These are phyloP conservation scores for Saccharomyces jurei DNA, from an alignment of 805 yeast species.

Conservation along the genomic window DNA sequence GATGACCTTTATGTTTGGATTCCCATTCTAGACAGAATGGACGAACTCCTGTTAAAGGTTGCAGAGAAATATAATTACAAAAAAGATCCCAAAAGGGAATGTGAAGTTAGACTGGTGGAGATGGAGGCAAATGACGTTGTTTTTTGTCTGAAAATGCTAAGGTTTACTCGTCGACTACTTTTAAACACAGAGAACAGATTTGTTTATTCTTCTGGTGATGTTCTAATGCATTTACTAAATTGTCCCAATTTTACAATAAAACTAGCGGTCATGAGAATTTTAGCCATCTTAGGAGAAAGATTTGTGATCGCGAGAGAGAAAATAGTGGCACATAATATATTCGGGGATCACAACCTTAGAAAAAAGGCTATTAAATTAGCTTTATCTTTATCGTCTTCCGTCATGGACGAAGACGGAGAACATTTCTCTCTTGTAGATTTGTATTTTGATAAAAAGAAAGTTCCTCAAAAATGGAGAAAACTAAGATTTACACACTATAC, in stretches of 20 bases:
- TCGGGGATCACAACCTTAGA: constrained; percentile 31
- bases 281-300: constrained; percentile 53
- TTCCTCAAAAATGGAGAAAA: constrained; percentile 50
- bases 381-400: constrained; percentile 44
- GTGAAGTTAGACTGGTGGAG: constrained; percentile 38
- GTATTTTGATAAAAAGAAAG: constrained; percentile 35
- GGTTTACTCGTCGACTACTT: constrained; percentile 54
- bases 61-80: constrained; percentile 42
- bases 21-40: constrained; percentile 66
- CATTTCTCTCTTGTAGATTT: constrained; percentile 42
- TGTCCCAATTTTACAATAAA: constrained; percentile 54
- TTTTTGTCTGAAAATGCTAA: constrained; percentile 43
- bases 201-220: constrained; percentile 58
- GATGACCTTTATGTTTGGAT: constrained; percentile 74
- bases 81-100: constrained; percentile 33
- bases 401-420: constrained; percentile 32
- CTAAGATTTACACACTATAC: constrained; percentile 48
- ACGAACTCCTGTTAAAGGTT: constrained; percentile 48
- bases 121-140: constrained; percentile 41
- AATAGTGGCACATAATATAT: constrained; percentile 19
- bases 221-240: constrained; percentile 49
- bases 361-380: constrained; percentile 47
- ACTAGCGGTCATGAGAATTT: constrained; percentile 51
- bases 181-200: constrained; percentile 62
- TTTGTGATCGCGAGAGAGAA: constrained; percentile 36